Base-by-base conservation (phyloP, 1,139 yeast genomes). In the Blastobotrys serpentis region DNA sequence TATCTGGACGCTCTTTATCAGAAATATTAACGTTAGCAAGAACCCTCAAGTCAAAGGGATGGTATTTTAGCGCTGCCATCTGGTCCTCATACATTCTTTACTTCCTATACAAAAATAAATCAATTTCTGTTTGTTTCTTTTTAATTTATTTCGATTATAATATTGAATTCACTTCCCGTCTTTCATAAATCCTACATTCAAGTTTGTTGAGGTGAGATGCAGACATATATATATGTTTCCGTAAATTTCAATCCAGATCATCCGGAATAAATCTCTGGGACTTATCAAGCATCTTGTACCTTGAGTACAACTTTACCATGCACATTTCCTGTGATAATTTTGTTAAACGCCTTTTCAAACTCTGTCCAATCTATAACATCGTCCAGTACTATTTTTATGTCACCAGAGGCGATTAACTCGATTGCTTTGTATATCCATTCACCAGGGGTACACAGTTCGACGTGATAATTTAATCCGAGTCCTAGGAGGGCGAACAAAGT, bases 271-370 rank as follows among this genome's bases (percentile, higher is more conserved):
- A n/a, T n/a, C n/a, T n/a, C n/a, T n/a, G n/a, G n/a, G n/a, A n/a
- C n/a, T n/a, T n/a, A n/a, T n/a, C n/a, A 54, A 46, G 51, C 49
- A 26, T 46, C 48, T 40, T 52, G 59, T 6, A 61, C 44, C 21
- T 44, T 46, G 16, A 68, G 42, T 5, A 85, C 74, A 36, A 85
- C 72, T 62, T 86, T 86, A 36, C 95, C 95, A 50, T 72, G 73
- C 2, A 84, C 81, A 45, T 65, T 71, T 49, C 78, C 76, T 14
- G 72, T 63, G 14, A 62, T 64, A 33, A 83, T 62, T 52, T 66
- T 70, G 4, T 75, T 75, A 46, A 76, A 60, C 0, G 87, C 90
- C 3, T 68, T 61, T 42, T 74, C 60, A 56, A 67, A 77, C 14
- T 82, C 74, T 2, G 70, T 74, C 57, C 83, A 73, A 3, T 72